These are phyloP conservation scores for Mucor indicus DNA, from an alignment of 371 early-diverging fungal species.

Conservation along the genomic window DNA sequence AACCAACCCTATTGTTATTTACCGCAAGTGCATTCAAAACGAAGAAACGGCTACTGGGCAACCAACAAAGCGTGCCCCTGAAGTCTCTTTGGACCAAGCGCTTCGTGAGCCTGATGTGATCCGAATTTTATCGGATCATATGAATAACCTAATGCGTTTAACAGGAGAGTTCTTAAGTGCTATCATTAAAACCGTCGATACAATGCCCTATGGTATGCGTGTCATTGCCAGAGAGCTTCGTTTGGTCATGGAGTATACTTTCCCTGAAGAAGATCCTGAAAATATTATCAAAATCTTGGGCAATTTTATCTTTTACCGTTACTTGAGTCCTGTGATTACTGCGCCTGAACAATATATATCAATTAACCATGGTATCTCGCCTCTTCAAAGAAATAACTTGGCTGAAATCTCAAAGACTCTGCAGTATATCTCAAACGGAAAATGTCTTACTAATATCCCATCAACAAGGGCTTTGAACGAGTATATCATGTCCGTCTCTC, in stretches of 20 bases:
- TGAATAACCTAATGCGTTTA: slow-evolving; percentile 71
- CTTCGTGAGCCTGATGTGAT: slow-evolving; percentile 83
- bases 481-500: slow-evolving; percentile 73
- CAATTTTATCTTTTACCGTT: slow-evolving; percentile 94
- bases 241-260: slow-evolving; percentile 73
- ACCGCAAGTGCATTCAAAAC: slow-evolving; percentile 81
- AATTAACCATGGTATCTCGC: slow-evolving; percentile 78
- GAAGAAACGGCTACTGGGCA: slow-evolving; percentile 90
- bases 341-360: slow-evolving; percentile 97
- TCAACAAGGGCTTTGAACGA: too few relatives aligned
- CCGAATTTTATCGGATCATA: slow-evolving; percentile 67
- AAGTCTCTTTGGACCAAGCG: slow-evolving; percentile 83
- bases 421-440: slow-evolving; percentile 87
- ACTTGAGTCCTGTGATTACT: slow-evolving; percentile 95
- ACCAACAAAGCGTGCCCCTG: slow-evolving; percentile 70
- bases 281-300: slow-evolving; percentile 87
- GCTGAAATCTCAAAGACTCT: slow-evolving; percentile 95
- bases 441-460: slow-evolving; percentile 68
- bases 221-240: slow-evolving; percentile 91
- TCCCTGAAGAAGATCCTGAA: slow-evolving; percentile 78
- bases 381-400: slow-evolving; percentile 91
- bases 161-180: slow-evolving; percentile 82
- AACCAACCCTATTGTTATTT: slow-evolving; percentile 90
- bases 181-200: slow-evolving; percentile 73
- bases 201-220: slow-evolving; percentile 94